Evolutionary conservation across 2,329 filamentous ascomycete species (phyloP).

Genomic region (Aspergillus texensis): DNA sequence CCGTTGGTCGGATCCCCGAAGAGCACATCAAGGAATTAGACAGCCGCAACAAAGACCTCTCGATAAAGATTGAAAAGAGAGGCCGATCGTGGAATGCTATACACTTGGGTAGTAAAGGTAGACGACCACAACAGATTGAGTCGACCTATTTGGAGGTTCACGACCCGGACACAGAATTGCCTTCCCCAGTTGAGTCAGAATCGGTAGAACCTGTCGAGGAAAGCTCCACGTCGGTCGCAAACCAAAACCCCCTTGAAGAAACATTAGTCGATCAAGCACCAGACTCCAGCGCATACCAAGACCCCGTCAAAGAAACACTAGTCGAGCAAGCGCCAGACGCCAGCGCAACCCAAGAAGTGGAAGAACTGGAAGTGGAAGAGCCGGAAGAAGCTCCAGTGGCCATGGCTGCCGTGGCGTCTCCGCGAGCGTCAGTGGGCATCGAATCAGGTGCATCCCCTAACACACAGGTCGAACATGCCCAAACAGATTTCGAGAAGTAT

Average conservation of each 20-base stretch:
- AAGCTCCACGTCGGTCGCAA: neutral
- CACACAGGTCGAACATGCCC: slow-evolving; percentile 23
- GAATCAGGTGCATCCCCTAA: slow-evolving; percentile 18
- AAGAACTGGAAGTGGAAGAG: slow-evolving; percentile 7
- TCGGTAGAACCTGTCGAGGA: neutral
- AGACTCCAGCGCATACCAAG: neutral
- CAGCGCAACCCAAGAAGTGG: slow-evolving; percentile 3
- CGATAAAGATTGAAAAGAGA: slow-evolving; percentile 41
- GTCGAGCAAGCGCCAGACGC: neutral
- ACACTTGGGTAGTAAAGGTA: slow-evolving; percentile 17
- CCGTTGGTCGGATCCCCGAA: slow-evolving; percentile 44
- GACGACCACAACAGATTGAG: slow-evolving; percentile 19
- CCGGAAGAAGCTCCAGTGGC: slow-evolving; percentile 12
- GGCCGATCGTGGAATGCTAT: slow-evolving; percentile 41
- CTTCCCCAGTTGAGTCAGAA: slow-evolving; percentile 3
- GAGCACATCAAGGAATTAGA: slow-evolving; percentile 46
- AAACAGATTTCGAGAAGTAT: slow-evolving; percentile 47
- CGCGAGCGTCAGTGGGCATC: slow-evolving; percentile 23
- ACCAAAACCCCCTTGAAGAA: neutral
- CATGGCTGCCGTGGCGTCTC: slow-evolving; percentile 36
- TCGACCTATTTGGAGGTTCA: slow-evolving; percentile 27
- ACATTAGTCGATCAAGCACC: neutral
- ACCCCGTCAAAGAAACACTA: neutral
- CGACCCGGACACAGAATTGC: slow-evolving; percentile 11
- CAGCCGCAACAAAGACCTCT: slow-evolving; percentile 40